Evolutionary conservation across 2,329 filamentous ascomycete genomes (phyloP), one percentile per base, ranked within the genome.

Genomic region (Pseudogymnoascus sp.): DNA sequence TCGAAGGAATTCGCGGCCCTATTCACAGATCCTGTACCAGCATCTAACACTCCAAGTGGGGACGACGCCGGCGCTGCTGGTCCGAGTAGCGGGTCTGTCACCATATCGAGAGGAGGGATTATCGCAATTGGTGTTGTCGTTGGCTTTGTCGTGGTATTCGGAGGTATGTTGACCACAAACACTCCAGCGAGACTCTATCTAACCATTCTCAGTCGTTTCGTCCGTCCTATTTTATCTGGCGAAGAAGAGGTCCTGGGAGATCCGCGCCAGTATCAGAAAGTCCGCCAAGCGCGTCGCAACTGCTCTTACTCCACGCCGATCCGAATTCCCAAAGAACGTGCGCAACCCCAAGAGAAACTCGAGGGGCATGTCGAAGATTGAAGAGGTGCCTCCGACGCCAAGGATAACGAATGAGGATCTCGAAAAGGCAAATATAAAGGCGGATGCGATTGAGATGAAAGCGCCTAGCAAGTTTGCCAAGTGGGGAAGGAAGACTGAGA

Each of bases 221-320:
- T 41, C 67, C 89, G 88, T 87, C 65, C 83, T 95, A 28, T 96
- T 89, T 77, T 91, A 88, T 74, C 73, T 93, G 38, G 89, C 91
- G 62, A 95, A 95, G 80, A 92, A 91, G 77, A 85, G 87, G 55
- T 89, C 93, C 74, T 95, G 91, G 91, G 89, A 87, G 67, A 79
- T 95, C 67, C 84, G 87, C 63, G 85, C 90, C 71, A 88, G 81
- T 31, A 80, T 96, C 63, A 83, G 87, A 62, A 84, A 83, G 66
- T 92, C 89, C 1, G 85, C 85, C 33, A 81, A 80, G 65, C 85
- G 79, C 70, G 83, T 88, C 28, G 83, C 82, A 45, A 82, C 80
- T 3, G 85, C 81, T 4, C 78, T 88, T 62, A 88, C 85, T n/a
- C 85, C 85, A 5, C 77, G 84, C 58, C 79, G 84, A 63, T 75